These are phyloP conservation scores for Mytilinidion resinicola DNA, from an alignment of 495 filamentous ascomycete genomes.

Conservation along the genomic window DNA sequence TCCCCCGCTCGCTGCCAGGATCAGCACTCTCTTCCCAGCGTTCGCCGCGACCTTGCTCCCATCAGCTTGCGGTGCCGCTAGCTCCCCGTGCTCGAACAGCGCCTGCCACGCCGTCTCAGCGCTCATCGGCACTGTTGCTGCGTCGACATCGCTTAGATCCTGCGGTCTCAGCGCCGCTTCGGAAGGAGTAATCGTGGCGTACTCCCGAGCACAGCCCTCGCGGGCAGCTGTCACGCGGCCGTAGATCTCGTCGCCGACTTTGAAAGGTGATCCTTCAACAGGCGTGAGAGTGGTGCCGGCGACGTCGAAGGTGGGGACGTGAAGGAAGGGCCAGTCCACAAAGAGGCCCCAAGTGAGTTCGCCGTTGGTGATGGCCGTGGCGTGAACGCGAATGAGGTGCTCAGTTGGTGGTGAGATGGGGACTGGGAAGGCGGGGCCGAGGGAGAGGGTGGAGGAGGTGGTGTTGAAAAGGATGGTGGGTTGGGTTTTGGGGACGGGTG, in stretches of 20 bases:
- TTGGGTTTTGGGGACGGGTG: constrained; percentile 9
- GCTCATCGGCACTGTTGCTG: constrained; percentile 48
- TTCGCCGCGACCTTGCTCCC: constrained; percentile 28
- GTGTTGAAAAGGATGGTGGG: constrained; percentile 18
- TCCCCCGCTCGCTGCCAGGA: constrained; percentile 47
- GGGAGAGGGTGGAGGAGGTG: constrained; percentile 8
- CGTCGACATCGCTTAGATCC: constrained; percentile 44
- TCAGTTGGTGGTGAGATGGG: constrained; percentile 28
- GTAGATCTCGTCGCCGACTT: constrained; percentile 48
- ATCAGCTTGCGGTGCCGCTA: constrained; percentile 28
- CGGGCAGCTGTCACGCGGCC: constrained; percentile 43
- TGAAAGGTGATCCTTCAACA: constrained; percentile 44
- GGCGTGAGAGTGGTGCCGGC: constrained; percentile 49
- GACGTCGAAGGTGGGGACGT: constrained; percentile 53
- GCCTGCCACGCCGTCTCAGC: constrained; percentile 55
- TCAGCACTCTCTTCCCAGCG: constrained; percentile 38
- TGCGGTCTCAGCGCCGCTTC: constrained; percentile 49
- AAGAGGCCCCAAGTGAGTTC: constrained; percentile 48
- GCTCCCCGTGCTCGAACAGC: constrained; percentile 40
- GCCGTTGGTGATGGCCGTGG: constrained; percentile 53
- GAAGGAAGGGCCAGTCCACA: constrained; percentile 31
- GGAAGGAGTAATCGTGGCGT: constrained; percentile 44
- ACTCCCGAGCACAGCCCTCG: constrained; percentile 48
- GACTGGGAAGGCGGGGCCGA: neutral
- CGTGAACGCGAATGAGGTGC: constrained; percentile 54